A percentile compares a stretch with the other conserved stretches of the same genome.
These are phyloP conservation scores for Rubia tinctorum DNA, from an alignment of 305 asterid genomes.

Conservation along the genomic window DNA sequence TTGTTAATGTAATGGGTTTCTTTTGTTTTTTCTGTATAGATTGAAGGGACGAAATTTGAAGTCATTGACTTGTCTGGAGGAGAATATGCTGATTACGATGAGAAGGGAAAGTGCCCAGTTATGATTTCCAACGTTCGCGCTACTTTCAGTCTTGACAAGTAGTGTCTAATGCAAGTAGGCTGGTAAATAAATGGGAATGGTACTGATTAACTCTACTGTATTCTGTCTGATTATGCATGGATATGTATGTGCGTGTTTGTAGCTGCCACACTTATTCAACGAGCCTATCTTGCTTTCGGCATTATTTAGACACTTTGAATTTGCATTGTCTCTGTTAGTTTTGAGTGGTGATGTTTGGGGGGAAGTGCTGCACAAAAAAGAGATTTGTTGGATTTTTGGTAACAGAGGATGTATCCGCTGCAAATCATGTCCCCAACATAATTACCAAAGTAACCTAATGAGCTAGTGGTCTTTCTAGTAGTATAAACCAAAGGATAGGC, in stretches of 20 bases:
- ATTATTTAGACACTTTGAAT: not conserved
- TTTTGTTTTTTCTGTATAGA: constrained; percentile 27
- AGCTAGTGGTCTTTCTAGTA: too few relatives aligned
- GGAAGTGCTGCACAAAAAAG: not conserved
- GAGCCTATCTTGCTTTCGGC: not conserved
- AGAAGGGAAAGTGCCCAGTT: constrained; percentile 89
- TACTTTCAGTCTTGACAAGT: constrained; percentile 53
- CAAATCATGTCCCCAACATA: too few relatives aligned
- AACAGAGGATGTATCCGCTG: too few relatives aligned
- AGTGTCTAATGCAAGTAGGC: constrained; percentile 19
- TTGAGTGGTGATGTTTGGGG: not conserved
- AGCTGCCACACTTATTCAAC: not conserved
- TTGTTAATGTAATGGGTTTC: not conserved
- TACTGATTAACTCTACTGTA: not conserved
- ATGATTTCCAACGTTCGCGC: constrained; percentile 78
- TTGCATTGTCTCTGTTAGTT: not conserved
- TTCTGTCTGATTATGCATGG: not conserved
- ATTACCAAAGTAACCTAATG: too few relatives aligned
- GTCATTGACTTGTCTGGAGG: constrained; percentile 74
- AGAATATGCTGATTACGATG: constrained; percentile 79
- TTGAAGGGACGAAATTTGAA: constrained; percentile 66
- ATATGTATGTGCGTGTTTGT: not conserved
- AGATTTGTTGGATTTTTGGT: too few relatives aligned
- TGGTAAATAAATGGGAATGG: constrained; percentile 9
- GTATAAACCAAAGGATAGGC: too few relatives aligned